Evolutionary conservation across 352 stramenopile species (phyloP), one percentile per base, ranked within the genome.

Genomic region (Phytophthora ramorum): DNA sequence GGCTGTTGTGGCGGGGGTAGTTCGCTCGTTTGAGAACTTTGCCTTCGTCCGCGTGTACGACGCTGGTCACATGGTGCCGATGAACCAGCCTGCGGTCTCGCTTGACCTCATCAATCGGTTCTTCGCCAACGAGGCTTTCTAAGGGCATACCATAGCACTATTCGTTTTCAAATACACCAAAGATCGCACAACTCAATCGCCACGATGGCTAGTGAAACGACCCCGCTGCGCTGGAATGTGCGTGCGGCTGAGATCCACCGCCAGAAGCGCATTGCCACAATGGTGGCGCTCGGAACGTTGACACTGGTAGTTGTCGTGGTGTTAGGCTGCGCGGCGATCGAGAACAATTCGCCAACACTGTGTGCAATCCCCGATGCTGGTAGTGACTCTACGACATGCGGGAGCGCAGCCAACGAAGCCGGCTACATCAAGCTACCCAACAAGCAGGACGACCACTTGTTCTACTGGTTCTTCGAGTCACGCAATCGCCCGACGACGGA

Each of bases 381-480:
- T 26, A 19, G 20, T 8, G 43, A 48, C n/a, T 2, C 35, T 5
- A 50, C 54, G 8, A 55, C 13, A 9, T 75, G 66, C n/a, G 74
- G 63, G 16, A 63, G 30, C 30, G 71, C 59, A 55, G 74, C 48
- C 12, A 76, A 77, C 48, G 83, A 81, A 58, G 77, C 81, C 14
- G 81, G 79, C 4, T 81, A 87, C 45, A 61, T 90, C 24, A 66
- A 67, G 51, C 66, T 90, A 14, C 54, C 69, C 30, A 70, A 83
- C 38, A 79, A 70, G 28, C 73, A 75, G 41, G 73, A 87, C 48
- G 78, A 87, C 34, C 64, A 82, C 32, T 73, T 76, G 26, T 88
- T 91, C 56, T 92, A 92, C 63, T 90, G 81, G 81, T 79, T 85
- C 56, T 79, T 85, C 45, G 73, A 92, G 67, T 82, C 76, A 13